A percentile compares a stretch with the other conserved stretches of the same genome.
phyloP scores from a whole-genome alignment of 1,284 basidiomycete genomes.

The Cutaneotrichosporon spelunceum region DNA sequence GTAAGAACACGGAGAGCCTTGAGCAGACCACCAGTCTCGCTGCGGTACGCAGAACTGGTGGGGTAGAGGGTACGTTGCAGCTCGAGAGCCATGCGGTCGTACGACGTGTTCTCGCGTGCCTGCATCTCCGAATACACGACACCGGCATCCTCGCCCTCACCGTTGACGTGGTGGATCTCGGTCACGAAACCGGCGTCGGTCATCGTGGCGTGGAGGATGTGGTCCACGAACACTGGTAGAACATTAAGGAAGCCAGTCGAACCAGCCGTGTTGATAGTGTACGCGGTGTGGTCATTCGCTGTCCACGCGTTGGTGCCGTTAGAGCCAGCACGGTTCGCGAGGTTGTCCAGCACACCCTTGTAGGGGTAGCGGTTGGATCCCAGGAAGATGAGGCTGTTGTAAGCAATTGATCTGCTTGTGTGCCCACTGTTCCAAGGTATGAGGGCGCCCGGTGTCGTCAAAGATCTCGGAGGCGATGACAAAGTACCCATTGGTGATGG shows the following conservation, averaged over 20 bases:
- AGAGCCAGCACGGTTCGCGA: slow-evolving; percentile 96
- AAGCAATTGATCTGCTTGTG: not conserved
- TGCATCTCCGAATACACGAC: slow-evolving; percentile 99
- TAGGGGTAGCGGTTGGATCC: slow-evolving; percentile 92
- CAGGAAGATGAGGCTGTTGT: slow-evolving; percentile 76
- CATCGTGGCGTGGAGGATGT: slow-evolving; percentile 94
- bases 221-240: slow-evolving; percentile 92
- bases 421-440: slow-evolving; percentile 76
- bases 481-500: slow-evolving; percentile 86
- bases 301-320: slow-evolving; percentile 76
- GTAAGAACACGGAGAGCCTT: slow-evolving; percentile 80
- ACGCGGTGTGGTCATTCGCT: slow-evolving; percentile 70
- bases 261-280: slow-evolving; percentile 96
- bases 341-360: slow-evolving; percentile 93
- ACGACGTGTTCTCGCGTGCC: slow-evolving; percentile 87
- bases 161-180: slow-evolving; percentile 91
- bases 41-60: slow-evolving; percentile 79
- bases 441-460: slow-evolving; percentile 86
- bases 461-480: slow-evolving; percentile 92
- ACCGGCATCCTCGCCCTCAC: slow-evolving; percentile 84
- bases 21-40: slow-evolving; percentile 96
- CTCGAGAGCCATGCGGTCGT: slow-evolving; percentile 84
- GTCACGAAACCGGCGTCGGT: slow-evolving; percentile 87
- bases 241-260: slow-evolving; percentile 92
- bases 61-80: slow-evolving; percentile 78